Percentiles rank a stretch among this genome's conserved stretches.
Evolutionary conservation across 169 alveolate genomes (phyloP).

Genomic region (Plasmodium vivax): DNA sequence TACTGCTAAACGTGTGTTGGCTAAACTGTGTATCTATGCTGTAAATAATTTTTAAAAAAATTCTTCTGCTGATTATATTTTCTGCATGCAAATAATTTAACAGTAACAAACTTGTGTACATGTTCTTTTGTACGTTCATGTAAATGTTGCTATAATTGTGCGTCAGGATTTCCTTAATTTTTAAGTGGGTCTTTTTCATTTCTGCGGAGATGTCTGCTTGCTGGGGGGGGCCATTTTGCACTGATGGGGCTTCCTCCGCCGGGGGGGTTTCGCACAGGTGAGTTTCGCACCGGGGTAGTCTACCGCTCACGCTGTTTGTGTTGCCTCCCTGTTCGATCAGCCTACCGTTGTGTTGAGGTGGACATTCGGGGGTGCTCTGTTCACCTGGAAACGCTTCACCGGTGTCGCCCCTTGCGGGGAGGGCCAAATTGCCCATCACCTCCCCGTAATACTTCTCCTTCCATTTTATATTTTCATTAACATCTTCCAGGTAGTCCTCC

Average conservation of each 20-base stretch:
- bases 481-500: neutral
- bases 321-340: neutral
- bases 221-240: neutral
- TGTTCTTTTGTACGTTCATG: conserved; percentile 20
- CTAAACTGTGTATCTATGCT: conserved; percentile 13
- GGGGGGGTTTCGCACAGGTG: too few species aligned
- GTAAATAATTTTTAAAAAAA: conserved; percentile 37
- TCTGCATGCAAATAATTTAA: conserved; percentile 63
- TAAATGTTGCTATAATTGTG: conserved; percentile 48
- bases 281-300: neutral
- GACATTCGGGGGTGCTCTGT: neutral
- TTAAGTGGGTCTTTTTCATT: conserved; percentile 4
- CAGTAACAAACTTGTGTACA: conserved; percentile 33
- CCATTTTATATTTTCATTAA: conserved; percentile 49
- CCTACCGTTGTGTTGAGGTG: neutral
- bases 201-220: neutral
- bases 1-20: neutral
- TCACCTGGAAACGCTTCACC: neutral
- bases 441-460: conserved; percentile 23
- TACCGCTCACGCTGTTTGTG: neutral
- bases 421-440: neutral
- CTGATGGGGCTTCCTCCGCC: neutral
- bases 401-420: neutral
- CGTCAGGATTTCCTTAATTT: conserved; percentile 34
- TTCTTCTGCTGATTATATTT: conserved; percentile 21